Percentiles rank a stretch among this genome's conserved stretches.
These are phyloP conservation scores for Candida frijolesensis DNA, from an alignment of 1,139 yeast species.

Conservation along the genomic window DNA sequence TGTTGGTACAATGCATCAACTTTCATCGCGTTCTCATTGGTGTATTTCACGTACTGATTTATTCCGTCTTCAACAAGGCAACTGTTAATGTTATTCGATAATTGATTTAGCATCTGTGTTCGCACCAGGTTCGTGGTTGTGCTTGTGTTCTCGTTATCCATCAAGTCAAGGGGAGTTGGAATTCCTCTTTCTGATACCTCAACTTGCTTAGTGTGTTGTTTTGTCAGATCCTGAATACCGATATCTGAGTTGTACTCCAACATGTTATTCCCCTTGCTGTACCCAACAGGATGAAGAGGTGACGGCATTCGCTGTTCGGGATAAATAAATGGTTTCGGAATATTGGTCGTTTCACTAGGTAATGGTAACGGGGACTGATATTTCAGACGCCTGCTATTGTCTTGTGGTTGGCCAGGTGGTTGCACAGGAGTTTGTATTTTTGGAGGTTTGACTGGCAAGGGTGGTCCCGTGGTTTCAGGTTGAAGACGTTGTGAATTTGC, in stretches of 20 bases:
- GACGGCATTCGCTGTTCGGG: slow-evolving; percentile 6
- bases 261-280: background rate
- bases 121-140: slow-evolving; percentile 3
- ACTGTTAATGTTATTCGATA: slow-evolving; percentile 28
- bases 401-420: background rate
- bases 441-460: slow-evolving; percentile 44
- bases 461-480: slow-evolving; percentile 33
- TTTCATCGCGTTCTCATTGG: slow-evolving; percentile 24
- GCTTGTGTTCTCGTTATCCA: slow-evolving; percentile 17
- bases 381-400: slow-evolving; percentile 26
- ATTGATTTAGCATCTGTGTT: slow-evolving; percentile 15
- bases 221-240: background rate
- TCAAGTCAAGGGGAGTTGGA: slow-evolving; percentile 18
- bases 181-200: slow-evolving; percentile 11
- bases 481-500: background rate
- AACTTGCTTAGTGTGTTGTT: slow-evolving; percentile 1
- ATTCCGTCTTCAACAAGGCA: slow-evolving; percentile 18
- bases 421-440: no score
- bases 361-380: slow-evolving; percentile 40
- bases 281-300: slow-evolving; percentile 9
- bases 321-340: background rate
- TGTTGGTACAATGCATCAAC: slow-evolving; percentile 35
- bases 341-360: slow-evolving; percentile 20
- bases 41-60: slow-evolving; percentile 16
- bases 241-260: slow-evolving; percentile 19